Conservation (phyloP, 2,329 filamentous ascomycete species). For the Furcasterigmium furcatum region DNA sequence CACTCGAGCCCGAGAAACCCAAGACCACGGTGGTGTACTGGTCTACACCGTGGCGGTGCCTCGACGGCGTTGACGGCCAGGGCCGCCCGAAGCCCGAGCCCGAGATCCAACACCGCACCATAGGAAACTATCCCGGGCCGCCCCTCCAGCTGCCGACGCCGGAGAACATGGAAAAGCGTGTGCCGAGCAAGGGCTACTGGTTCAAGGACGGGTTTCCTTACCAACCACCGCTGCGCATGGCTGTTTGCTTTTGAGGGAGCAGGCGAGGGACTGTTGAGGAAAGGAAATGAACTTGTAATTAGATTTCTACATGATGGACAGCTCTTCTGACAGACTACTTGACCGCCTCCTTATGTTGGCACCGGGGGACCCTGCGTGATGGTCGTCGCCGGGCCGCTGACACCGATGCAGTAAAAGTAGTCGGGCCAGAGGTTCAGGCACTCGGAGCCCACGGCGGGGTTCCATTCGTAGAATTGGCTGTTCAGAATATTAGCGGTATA, state of each 20-base stretch:
- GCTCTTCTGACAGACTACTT: neutral
- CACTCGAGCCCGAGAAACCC: neutral
- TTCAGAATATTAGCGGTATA: neutral
- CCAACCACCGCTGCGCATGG: neutral
- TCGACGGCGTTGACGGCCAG: neutral
- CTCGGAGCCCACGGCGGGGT: neutral
- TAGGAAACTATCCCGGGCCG: neutral
- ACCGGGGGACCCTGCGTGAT: neutral
- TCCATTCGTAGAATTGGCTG: conserved; percentile 7
- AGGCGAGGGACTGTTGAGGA: neutral
- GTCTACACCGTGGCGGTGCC: neutral
- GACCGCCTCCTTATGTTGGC: neutral
- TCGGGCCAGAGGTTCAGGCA: conserved; percentile 1
- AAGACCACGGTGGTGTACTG: neutral
- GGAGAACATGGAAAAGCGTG: neutral
- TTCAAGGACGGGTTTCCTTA: neutral
- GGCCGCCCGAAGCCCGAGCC: neutral
- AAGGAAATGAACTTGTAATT: neutral
- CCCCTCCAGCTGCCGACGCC: neutral
- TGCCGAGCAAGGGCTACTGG: neutral
- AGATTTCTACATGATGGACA: neutral
- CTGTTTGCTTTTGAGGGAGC: neutral
- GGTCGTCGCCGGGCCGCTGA: too few species aligned
- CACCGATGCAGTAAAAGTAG: neutral
- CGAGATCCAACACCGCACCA: neutral